A percentile compares a stretch with the other conserved stretches of the same genome.
Conservation (phyloP, 2,329 filamentous ascomycete species). For the Ophiostoma populinum region DNA sequence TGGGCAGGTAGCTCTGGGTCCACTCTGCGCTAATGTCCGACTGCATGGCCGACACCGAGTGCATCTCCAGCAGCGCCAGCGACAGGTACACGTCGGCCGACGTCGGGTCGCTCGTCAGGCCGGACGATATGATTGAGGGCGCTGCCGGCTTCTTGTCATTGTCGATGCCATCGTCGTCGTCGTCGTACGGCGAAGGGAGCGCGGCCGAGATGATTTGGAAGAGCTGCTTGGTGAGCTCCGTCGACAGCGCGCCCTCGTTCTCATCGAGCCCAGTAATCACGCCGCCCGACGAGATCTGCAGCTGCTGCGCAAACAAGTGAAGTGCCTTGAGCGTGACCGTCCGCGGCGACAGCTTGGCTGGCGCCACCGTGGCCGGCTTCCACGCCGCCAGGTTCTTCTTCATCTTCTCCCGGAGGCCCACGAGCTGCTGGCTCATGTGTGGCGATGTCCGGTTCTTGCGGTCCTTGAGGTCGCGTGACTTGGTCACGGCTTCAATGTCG, state of each 20-base stretch:
- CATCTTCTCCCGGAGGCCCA: slow-evolving; percentile 34
- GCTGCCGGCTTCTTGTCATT: slow-evolving; percentile 12
- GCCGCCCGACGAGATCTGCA: slow-evolving; percentile 28
- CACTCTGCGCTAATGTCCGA: slow-evolving; percentile 25
- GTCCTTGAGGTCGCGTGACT: slow-evolving; percentile 24
- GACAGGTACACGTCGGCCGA: slow-evolving; percentile 27
- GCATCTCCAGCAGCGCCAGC: slow-evolving; percentile 33
- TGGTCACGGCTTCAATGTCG: slow-evolving; percentile 41
- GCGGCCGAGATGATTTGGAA: slow-evolving; percentile 26
- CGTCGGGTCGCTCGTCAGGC: slow-evolving; percentile 18
- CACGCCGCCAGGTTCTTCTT: slow-evolving; percentile 36
- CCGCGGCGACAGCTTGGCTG: slow-evolving; percentile 36
- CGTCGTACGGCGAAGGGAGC: slow-evolving; percentile 14
- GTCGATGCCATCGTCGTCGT: slow-evolving; percentile 8
- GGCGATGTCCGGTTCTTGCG: slow-evolving; percentile 53
- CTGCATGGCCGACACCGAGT: slow-evolving; percentile 31
- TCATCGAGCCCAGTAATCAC: slow-evolving; percentile 6
- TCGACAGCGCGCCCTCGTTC: slow-evolving; percentile 28
- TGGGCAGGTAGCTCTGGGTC: slow-evolving; percentile 32
- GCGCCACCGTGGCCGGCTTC: slow-evolving; percentile 25
- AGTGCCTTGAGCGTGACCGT: slow-evolving; percentile 46
- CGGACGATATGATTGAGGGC: slow-evolving; percentile 1
- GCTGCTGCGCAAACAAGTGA: slow-evolving; percentile 36
- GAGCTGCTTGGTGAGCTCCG: slow-evolving; percentile 28
- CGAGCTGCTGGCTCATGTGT: slow-evolving; percentile 38